These are phyloP conservation scores for Hygrocybe punicea DNA, from an alignment of 768 basidiomycete genomes.

Conservation along the genomic window DNA sequence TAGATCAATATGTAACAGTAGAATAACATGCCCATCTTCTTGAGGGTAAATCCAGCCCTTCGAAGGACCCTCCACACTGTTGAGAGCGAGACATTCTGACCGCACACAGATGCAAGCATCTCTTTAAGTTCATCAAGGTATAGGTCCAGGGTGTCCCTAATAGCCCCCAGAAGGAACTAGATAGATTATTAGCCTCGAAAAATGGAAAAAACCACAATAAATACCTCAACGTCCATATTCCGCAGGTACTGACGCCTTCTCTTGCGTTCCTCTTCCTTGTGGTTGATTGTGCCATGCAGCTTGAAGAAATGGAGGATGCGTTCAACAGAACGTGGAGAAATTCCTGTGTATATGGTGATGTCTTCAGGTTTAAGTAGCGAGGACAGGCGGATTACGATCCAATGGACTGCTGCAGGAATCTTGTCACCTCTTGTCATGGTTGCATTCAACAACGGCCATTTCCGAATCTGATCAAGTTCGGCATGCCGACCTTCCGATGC, in stretches of 20 bases:
- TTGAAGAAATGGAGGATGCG: too few species aligned
- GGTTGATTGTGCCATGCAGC: conserved; percentile 1
- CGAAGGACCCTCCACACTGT: conserved; percentile 17
- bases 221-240: conserved; percentile 7
- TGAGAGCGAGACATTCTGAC: not conserved
- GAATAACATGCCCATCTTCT: conserved; percentile 11
- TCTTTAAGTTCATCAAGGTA: conserved; percentile 1
- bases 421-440: too few species aligned
- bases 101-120: conserved; percentile 2
- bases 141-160: not conserved
- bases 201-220: not conserved
- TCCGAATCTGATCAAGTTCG: too few species aligned
- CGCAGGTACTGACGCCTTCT: conserved; percentile 2
- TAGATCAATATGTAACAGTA: not conserved
- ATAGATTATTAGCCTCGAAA: not conserved
- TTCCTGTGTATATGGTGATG: too few species aligned
- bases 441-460: too few species aligned
- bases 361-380: too few species aligned
- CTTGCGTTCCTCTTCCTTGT: conserved; percentile 1
- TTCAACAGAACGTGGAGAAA: too few species aligned
- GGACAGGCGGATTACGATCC: too few species aligned
- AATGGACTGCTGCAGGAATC: too few species aligned
- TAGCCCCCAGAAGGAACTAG: not conserved
- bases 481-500: too few species aligned
- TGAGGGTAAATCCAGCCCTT: conserved; percentile 17